phyloP scores from a whole-genome alignment of 225 moss, liverwort and hornwort genomes.

The Bryoerythrophyllum caledonicum region DNA sequence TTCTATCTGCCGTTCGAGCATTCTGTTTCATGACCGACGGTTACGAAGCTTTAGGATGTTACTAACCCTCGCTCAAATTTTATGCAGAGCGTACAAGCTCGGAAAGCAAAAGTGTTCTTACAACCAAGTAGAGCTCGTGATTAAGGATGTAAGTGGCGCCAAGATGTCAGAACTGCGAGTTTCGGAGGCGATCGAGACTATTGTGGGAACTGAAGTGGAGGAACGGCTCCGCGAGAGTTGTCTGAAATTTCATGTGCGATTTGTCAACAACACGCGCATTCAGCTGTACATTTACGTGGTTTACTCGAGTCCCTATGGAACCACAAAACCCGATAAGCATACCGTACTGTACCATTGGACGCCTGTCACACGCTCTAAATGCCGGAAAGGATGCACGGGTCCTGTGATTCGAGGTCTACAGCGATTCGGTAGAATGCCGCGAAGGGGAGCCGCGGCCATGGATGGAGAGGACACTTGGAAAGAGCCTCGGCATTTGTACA shows the following conservation, averaged over 20 bases:
- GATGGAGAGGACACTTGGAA: constrained; percentile 99
- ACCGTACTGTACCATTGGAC: constrained; percentile 85
- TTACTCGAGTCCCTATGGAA: constrained; percentile 81
- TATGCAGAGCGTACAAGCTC: constrained; percentile 93
- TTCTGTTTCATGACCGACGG: constrained; percentile 11
- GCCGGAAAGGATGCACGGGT: constrained; percentile 95
- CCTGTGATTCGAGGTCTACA: constrained; percentile 97
- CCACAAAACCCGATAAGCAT: constrained; percentile 62
- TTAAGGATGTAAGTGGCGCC: constrained; percentile 75
- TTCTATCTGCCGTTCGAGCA: neutral
- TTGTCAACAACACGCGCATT: constrained; percentile 86
- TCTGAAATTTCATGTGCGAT: constrained; percentile 97
- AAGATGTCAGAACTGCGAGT: constrained; percentile 75
- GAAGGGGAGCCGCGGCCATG: constrained; percentile 77
- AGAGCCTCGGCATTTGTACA: constrained; percentile 93
- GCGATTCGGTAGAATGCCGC: constrained; percentile 96
- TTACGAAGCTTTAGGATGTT: constrained; percentile 2
- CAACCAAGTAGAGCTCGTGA: constrained; percentile 97
- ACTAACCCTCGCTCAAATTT: constrained; percentile 14
- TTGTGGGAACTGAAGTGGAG: constrained; percentile 85
- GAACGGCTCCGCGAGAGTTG: constrained; percentile 94
- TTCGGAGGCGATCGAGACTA: constrained; percentile 96
- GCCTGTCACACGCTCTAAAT: constrained; percentile 94
- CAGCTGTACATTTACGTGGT: constrained; percentile 93
- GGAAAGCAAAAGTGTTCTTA: constrained; percentile 99